Evolutionary conservation across 495 filamentous ascomycete species (phyloP).

Genomic region (Bacidia gigantensis): DNA sequence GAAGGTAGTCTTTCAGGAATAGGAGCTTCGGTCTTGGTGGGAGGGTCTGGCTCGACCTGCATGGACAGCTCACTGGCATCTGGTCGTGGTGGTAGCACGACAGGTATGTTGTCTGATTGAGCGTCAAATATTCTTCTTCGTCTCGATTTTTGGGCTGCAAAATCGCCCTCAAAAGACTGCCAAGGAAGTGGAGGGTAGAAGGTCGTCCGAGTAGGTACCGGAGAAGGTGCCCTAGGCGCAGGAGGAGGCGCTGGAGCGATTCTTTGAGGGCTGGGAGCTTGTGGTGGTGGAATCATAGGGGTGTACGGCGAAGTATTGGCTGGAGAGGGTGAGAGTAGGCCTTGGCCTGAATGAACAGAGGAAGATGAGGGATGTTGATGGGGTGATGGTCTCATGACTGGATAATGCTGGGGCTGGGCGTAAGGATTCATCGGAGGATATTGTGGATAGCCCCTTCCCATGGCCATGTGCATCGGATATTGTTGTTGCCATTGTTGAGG

Average conservation of each 20-base stretch:
- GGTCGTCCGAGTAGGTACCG: slow-evolving; percentile 20
- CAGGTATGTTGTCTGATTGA: slow-evolving; percentile 13
- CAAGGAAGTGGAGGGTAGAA: slow-evolving; percentile 66
- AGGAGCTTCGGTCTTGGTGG: slow-evolving; percentile 21
- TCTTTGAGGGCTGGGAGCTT: slow-evolving; percentile 14
- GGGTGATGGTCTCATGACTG: slow-evolving; percentile 13
- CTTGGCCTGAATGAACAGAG: slow-evolving; percentile 17
- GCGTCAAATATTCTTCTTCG: slow-evolving; percentile 19
- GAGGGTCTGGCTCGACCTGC: slow-evolving; percentile 11
- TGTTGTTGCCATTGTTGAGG: slow-evolving; percentile 19
- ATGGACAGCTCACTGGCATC: neutral
- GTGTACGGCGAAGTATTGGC: slow-evolving; percentile 14
- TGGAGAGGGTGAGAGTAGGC: slow-evolving; percentile 17
- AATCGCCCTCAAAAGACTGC: slow-evolving; percentile 56
- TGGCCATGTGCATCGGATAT: slow-evolving; percentile 17
- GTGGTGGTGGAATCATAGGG: slow-evolving; percentile 43
- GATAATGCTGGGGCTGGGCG: slow-evolving; percentile 18
- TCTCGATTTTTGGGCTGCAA: slow-evolving; percentile 39
- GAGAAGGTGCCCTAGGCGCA: slow-evolving; percentile 28
- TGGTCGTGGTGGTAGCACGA: slow-evolving; percentile 15
- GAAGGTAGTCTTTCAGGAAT: slow-evolving; percentile 19
- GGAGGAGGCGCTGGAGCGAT: slow-evolving; percentile 35
- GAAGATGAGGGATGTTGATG: slow-evolving; percentile 17
- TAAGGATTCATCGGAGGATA: slow-evolving; percentile 40
- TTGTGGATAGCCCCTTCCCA: slow-evolving; percentile 17